These are phyloP conservation scores for Wickerhamomyces subpelliculosus DNA, from an alignment of 805 yeast genomes.

Conservation along the genomic window DNA sequence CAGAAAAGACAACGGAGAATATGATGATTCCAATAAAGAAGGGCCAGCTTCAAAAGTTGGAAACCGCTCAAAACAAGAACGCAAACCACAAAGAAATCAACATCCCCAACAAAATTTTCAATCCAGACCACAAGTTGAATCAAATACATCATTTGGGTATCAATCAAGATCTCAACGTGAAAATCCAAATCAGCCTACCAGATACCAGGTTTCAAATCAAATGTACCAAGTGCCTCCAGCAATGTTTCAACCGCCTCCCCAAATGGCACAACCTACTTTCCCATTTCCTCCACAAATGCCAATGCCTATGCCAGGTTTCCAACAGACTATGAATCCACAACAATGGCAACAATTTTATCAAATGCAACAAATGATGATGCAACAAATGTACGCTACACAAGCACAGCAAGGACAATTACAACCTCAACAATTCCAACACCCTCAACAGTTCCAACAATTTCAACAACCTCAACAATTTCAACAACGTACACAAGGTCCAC, in stretches of 20 bases:
- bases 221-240: conserved; percentile 13
- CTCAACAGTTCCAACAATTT: background rate
- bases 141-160: conserved; percentile 5
- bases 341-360: conserved; percentile 23
- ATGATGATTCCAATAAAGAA: background rate
- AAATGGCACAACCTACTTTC: conserved; percentile 4
- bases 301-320: background rate
- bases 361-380: conserved; percentile 22
- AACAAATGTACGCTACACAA: conserved; percentile 15
- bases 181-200: conserved; percentile 1
- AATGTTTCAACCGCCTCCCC: conserved; percentile 12
- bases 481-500: background rate
- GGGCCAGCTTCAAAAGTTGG: conserved; percentile 1
- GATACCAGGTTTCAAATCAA: conserved; percentile 1
- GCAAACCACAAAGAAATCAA: background rate
- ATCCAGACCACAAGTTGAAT: background rate
- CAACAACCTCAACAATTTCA: background rate
- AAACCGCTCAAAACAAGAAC: background rate
- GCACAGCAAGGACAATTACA: conserved; percentile 3
- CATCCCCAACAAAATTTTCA: background rate
- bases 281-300: conserved; percentile 25
- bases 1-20: conserved; percentile 17
- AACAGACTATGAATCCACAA: conserved; percentile 11
- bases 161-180: conserved; percentile 22
- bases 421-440: background rate